phyloP scores from a whole-genome alignment of 2,329 filamentous ascomycete genomes.

The Sporothrix brunneoviolacea region DNA sequence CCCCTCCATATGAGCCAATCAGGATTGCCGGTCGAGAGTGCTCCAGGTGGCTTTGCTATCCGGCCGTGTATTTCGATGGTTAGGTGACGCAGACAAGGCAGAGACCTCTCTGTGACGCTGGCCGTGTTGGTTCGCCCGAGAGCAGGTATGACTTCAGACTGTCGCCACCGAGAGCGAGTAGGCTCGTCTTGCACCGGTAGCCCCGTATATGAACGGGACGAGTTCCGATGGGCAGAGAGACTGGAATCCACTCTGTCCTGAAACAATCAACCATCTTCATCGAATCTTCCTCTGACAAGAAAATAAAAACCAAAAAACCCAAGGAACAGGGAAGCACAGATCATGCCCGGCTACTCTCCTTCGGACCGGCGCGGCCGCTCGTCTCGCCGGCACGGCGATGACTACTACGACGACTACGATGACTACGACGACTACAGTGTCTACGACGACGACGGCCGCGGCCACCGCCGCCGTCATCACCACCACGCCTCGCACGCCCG shows the following conservation, averaged over 20 bases:
- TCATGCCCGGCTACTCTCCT: neutral
- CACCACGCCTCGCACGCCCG: neutral
- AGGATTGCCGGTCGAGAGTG: too few species aligned
- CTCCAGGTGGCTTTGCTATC: too few species aligned
- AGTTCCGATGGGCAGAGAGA: too few species aligned
- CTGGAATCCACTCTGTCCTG: too few species aligned
- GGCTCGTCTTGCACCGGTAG: too few species aligned
- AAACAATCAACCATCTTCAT: too few species aligned
- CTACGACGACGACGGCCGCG: neutral
- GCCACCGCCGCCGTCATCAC: neutral
- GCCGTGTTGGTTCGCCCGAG: neutral
- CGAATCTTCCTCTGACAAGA: too few species aligned
- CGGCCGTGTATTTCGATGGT: too few species aligned
- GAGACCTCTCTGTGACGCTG: too few species aligned
- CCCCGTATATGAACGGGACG: too few species aligned
- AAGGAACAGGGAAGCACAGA: neutral
- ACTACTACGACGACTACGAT: neutral
- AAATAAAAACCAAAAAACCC: neutral
- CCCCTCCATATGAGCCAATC: too few species aligned
- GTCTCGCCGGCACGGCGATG: neutral
- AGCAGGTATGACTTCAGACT: neutral
- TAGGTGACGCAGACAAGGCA: too few species aligned
- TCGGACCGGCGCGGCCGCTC: conserved; percentile 7
- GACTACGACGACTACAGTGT: neutral
- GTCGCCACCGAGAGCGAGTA: neutral